Conservation (phyloP, 1,284 basidiomycete genomes). For the Cryptococcus sp. region DNA sequence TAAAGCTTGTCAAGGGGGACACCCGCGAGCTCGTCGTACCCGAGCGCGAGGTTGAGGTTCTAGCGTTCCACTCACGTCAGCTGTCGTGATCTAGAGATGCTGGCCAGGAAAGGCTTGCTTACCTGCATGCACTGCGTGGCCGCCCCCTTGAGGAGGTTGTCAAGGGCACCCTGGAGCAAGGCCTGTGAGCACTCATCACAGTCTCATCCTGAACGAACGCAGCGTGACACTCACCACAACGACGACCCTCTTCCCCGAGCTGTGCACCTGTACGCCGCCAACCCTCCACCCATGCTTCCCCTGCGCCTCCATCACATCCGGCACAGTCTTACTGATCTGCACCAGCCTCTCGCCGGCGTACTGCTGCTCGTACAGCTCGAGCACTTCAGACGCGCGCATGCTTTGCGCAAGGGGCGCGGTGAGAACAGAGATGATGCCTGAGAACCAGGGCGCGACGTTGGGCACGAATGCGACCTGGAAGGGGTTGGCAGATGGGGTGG, state of each 20-base stretch:
- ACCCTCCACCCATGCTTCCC: slow-evolving; percentile 83
- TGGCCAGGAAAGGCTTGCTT: slow-evolving; percentile 29
- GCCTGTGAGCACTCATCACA: neutral
- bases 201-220: neutral
- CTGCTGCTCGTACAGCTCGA: slow-evolving; percentile 69
- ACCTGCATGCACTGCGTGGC: slow-evolving; percentile 96
- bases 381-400: slow-evolving; percentile 68
- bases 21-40: slow-evolving; percentile 85
- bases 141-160: slow-evolving; percentile 95
- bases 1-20: slow-evolving; percentile 57
- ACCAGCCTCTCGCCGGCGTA: slow-evolving; percentile 76
- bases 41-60: slow-evolving; percentile 93
- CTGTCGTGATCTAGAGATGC: neutral
- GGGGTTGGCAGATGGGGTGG: slow-evolving; percentile 12
- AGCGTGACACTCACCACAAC: slow-evolving; percentile 67
- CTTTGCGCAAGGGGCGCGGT: slow-evolving; percentile 70
- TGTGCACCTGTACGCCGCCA: slow-evolving; percentile 93
- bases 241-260: slow-evolving; percentile 80
- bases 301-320: slow-evolving; percentile 72
- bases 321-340: slow-evolving; percentile 63
- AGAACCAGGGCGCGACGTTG: slow-evolving; percentile 89
- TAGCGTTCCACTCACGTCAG: slow-evolving; percentile 43
- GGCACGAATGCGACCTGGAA: slow-evolving; percentile 84
- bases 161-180: slow-evolving; percentile 70
- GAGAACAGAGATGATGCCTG: slow-evolving; percentile 84